Evolutionary conservation across 1,284 basidiomycete genomes (phyloP), one percentile per base, ranked within the genome.

Genomic region (Limonomyces culmigenus): DNA sequence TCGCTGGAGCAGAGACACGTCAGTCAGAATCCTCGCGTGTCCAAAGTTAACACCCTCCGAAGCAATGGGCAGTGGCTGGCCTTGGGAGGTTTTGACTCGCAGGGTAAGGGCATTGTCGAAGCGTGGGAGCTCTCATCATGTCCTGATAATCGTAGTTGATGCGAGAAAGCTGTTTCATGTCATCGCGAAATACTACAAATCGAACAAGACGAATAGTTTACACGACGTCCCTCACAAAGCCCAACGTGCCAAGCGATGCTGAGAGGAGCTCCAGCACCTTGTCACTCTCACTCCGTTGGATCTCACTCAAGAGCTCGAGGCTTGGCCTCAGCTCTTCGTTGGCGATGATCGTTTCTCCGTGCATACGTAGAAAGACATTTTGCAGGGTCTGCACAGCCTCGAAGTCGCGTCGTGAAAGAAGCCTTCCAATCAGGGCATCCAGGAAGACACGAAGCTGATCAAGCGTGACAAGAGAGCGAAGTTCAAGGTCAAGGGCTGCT

Each of bases 351-450:
- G 77, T 60, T 40, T 97, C 91, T 1, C 78, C 78, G 50, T 98
- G 92, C 38, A 88, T 67, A 14, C 70, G 70, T 17, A 97, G 58
- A 53, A 95, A 86, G 1, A 93, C 80, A 41, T 70, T 74, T 45
- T 92, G 67, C 51, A 93, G 66, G 0, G 91, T 75, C 55, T 98
- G 91, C 2, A 96, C 84, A 6, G 88, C 91, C 55, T 99, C 93
- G 50, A 93, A 98, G 55, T 99, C 93, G 35, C 74, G 70, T 47
- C 80, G 84, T 13, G 80, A 81, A 30, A 56, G 55, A 17, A 98
- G 62, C 2, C 93, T 74, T 37, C 63, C 67, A 3, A 67, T 68
- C 14, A 98, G 64, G 0, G 87, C 83, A 38, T 65, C 59, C 27
- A 95, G 56, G 59, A 97, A 95, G 4, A 66, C 55, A 1, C 57